Base-by-base conservation (phyloP, 768 basidiomycete species). In the Kwoniella newhampshirensis region DNA sequence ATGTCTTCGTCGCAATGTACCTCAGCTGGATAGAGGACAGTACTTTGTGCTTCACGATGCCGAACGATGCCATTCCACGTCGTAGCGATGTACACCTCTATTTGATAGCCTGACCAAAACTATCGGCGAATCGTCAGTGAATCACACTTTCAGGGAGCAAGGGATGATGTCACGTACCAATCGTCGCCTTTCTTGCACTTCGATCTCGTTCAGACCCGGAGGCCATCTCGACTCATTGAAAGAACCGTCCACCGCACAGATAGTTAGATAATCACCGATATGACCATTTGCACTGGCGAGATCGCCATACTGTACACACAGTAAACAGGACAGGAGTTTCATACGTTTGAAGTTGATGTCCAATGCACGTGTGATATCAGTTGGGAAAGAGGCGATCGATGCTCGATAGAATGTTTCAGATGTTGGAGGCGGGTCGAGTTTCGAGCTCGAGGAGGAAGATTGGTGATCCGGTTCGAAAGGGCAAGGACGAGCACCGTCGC, bases 21-120 rank as follows among this genome's bases (percentile, higher is more conserved):
- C 46, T 73, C 71, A 21, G 69, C 54, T 4, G 71, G 71, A 53
- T 73, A 73, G 8, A 58, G 59, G 3, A 73, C 71, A 26, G 54
- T 67, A 11, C 44, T 54, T 57, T 73, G 65, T 1, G 56, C 48
- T 60, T 69, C 71, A 12, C 71, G 57, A 47, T 64, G 62, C 7
- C 64, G 62, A 7, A 64, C 47, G 1, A 65, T 65, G 4, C 64
- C 65, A 8, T 66, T 67, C 59, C 64, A 73, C 0, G 67, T 69
- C 18, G 66, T 62, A 9, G 71, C 53, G 12, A 49, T 12, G 54
- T 70, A 73, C 17, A 73, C 59, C 32, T 69, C 67, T 3, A 60
- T 41, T 23, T 65, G 60, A 47, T 73, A 73, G 5, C 55, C 56
- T 13, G 60, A 54, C 71, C 71, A 73, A 44, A 68, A 73, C 71